Evolutionary conservation across 2,329 filamentous ascomycete genomes (phyloP), one percentile per base, ranked within the genome.

Genomic region (Colletotrichum horii): DNA sequence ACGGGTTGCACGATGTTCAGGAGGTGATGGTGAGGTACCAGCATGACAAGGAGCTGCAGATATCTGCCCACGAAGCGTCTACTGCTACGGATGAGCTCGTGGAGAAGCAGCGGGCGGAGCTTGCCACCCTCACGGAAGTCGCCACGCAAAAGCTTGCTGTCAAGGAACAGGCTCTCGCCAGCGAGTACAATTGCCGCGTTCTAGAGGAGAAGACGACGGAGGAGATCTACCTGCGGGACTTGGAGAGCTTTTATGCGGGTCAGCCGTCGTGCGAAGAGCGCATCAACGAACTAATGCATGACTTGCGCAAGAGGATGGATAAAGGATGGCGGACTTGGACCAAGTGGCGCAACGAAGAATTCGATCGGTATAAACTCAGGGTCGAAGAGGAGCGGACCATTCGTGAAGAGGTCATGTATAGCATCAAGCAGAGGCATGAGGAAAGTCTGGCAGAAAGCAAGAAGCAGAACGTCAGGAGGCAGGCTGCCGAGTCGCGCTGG

Each of bases 401-500:
- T 26, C 82, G 82, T 19, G 82, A 84, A 67, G 88, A 89, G 80
- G 77, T 87, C 71, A 85, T 87, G 82, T 84, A 86, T 30, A 85
- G 84, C 38, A 81, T 82, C 67, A 84, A 81, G 68, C 77, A 79
- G 34, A 80, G 83, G 22, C 75, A 85, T 28, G 77, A 79, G 19
- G 81, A 79, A 12, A 76, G 43, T 3, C 67, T 80, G 14, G 78
- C 80, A 3, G 80, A 82, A 22, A 81, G 81, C 60, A 80, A 82
- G 64, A 79, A 77, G 19, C 84, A 84, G 19, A 79, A 85, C 28
- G 75, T 77, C 52, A 82, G 78, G 66, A 83, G 82, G 34, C 84
- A 84, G 64, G 78, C 77, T 8, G 88, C 87, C 0, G 89, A 91
- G 82, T 80, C 83, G 72, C 83, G 81, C 71, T 92, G 90, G 90